A percentile compares a stretch with the other conserved stretches of the same genome.
These are phyloP conservation scores for Globisporangium perplexum DNA, from an alignment of 352 stramenopile species.

Conservation along the genomic window DNA sequence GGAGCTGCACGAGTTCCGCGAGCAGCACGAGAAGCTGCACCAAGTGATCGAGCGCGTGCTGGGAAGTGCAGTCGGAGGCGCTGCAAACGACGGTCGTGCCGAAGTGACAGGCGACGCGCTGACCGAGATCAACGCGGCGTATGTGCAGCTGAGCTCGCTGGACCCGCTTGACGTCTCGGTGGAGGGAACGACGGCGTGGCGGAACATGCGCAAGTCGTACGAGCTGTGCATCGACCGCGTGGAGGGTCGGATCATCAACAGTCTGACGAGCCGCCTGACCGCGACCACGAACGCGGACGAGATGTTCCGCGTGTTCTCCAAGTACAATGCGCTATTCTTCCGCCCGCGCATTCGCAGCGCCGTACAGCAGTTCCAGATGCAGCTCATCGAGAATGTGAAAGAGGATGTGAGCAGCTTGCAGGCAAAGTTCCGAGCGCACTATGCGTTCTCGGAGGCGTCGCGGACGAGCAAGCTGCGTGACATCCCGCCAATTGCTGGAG, in stretches of 20 bases:
- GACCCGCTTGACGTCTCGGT: constrained; percentile 85
- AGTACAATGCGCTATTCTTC: constrained; percentile 98
- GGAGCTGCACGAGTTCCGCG: constrained; percentile 88
- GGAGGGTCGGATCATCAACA: constrained; percentile 90
- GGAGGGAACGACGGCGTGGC: constrained; percentile 79
- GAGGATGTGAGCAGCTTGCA: constrained; percentile 96
- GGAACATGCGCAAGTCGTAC: constrained; percentile 86
- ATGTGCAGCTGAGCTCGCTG: constrained; percentile 70
- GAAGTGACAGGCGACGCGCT: constrained; percentile 81
- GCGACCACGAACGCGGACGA: constrained; percentile 91
- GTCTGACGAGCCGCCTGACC: constrained; percentile 83
- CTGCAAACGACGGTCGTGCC: constrained; percentile 29
- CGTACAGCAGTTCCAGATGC: constrained; percentile 99
- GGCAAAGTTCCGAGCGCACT: constrained; percentile 92
- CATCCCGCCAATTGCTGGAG: constrained; percentile 96
- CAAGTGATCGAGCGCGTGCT: constrained; percentile 87
- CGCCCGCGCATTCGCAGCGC: constrained; percentile 92
- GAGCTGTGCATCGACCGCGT: constrained; percentile 89
- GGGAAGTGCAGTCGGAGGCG: constrained; percentile 28
- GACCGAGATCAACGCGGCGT: constrained; percentile 87
- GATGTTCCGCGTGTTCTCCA: constrained; percentile 96
- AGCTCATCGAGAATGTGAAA: constrained; percentile 97
- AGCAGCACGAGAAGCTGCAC: constrained; percentile 88
- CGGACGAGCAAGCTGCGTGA: constrained; percentile 94
- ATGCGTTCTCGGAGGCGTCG: constrained; percentile 95